These are phyloP conservation scores for Parmelia sp. DNA, from an alignment of 495 filamentous ascomycete species.

Conservation along the genomic window DNA sequence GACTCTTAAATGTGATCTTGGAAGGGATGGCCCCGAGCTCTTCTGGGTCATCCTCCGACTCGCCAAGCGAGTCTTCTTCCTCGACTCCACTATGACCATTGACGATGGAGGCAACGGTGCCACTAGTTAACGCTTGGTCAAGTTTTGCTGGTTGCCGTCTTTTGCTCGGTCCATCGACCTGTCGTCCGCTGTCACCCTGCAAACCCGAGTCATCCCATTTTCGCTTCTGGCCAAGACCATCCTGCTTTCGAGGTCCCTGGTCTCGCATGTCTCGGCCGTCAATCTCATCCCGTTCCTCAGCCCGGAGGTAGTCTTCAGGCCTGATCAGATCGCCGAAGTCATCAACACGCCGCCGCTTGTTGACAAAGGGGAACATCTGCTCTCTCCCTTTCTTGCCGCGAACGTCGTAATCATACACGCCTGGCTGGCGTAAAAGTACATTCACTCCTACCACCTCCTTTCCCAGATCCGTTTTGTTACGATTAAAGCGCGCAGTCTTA, in stretches of 20 bases:
- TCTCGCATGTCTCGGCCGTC: conserved; percentile 54
- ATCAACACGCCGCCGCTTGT: conserved; percentile 71
- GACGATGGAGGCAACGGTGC: conserved; percentile 28
- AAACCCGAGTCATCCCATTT: conserved; percentile 72
- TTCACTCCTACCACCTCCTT: conserved; percentile 89
- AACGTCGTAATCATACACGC: conserved; percentile 86
- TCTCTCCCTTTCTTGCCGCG: conserved; percentile 90
- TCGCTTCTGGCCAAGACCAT: conserved; percentile 81
- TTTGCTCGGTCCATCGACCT: conserved; percentile 38
- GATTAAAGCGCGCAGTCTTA: conserved; percentile 68
- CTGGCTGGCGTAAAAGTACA: conserved; percentile 79
- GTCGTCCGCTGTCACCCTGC: conserved; percentile 34
- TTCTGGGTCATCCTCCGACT: conserved; percentile 44
- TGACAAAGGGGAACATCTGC: conserved; percentile 83
- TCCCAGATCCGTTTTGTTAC: conserved; percentile 72
- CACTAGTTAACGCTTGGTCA: conserved; percentile 24
- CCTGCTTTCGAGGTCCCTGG: conserved; percentile 41
- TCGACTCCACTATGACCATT: conserved; percentile 37
- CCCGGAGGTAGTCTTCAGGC: conserved; percentile 88
- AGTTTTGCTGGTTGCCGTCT: conserved; percentile 41
- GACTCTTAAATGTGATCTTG: conserved; percentile 57
- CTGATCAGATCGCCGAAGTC: conserved; percentile 91
- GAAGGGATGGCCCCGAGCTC: conserved; percentile 57
- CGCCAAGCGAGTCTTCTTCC: conserved; percentile 41
- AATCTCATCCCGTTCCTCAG: conserved; percentile 82